Base-by-base conservation (phyloP, 2,329 filamentous ascomycete genomes). In the Eurotiales sp. region DNA sequence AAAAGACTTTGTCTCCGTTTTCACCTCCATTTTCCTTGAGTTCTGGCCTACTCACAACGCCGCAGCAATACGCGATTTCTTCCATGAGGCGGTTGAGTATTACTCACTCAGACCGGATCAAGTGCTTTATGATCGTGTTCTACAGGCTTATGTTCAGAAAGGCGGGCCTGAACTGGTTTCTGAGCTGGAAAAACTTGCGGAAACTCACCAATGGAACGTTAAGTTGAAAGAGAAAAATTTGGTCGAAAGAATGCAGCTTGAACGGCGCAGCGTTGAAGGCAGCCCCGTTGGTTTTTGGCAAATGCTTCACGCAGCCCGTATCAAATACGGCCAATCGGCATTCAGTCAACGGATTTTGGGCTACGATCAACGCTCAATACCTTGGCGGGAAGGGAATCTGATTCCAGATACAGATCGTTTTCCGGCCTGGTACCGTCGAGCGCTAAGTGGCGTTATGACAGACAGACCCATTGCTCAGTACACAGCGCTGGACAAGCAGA, bases 21-120 rank as follows among this genome's bases (percentile, higher is more conserved):
- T 72, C 43, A 68, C 72, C 49, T 67, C 68, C 21, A 62, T 73
- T 39, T 72, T 72, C 39, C 56, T 72, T 30, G 70, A 73, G 55
- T 73, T 66, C 45, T 72, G 68, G 61, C 60, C 68, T 5, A 61
- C 60, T 21, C 68, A 72, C 51, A 59, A 66, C 3, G 67, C 64
- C 0, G 12, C 50, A 14, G 57, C 65, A 19, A 70, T 68, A 27
- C 60, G 60, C n/a, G 59, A 68, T 8, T 73, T 72, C 37, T 51
- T 72, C 44, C 59, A 66, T 17, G 57, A 59, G 17, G 67, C 61
- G 23, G 62, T 73, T 39, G 61, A 68, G 17, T 60, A 66, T 17
- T 71, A 68, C 51, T 52, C 63, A 1, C 58, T 73, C n/a, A 53
- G 62, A 1, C 69, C 69, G 3, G 70, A 73, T 53, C 59, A 61